These are phyloP conservation scores for Falciphora oryzae DNA, from an alignment of 2,329 filamentous ascomycete species.

Conservation along the genomic window DNA sequence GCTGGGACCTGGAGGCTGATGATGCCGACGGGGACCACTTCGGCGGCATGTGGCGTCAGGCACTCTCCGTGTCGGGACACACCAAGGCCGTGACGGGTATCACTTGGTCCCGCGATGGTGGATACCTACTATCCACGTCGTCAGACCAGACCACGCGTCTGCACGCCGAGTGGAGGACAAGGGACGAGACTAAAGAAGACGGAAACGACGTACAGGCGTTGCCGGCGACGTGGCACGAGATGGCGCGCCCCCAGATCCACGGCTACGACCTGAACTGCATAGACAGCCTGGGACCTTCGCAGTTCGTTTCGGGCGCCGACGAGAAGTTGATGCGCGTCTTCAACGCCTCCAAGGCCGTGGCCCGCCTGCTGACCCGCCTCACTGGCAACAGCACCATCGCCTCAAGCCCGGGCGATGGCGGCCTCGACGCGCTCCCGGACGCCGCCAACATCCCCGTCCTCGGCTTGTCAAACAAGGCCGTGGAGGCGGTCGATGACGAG, in stretches of 20 bases:
- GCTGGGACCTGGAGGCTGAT: conserved; percentile 57
- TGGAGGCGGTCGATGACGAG: conserved; percentile 52
- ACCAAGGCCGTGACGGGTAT: conserved; percentile 75
- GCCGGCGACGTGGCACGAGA: conserved; percentile 78
- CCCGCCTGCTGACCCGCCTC: conserved; percentile 63
- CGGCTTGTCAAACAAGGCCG: conserved; percentile 91
- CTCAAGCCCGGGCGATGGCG: conserved; percentile 22
- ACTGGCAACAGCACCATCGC: conserved; percentile 48
- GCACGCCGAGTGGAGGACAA: conserved; percentile 69
- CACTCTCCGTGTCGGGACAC: conserved; percentile 76
- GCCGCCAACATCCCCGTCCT: conserved; percentile 93
- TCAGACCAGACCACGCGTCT: conserved; percentile 90
- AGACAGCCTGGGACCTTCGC: conserved; percentile 62
- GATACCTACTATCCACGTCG: conserved; percentile 83
- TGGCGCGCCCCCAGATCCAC: conserved; percentile 92
- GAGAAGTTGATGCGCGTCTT: conserved; percentile 98
- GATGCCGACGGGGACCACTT: conserved; percentile 30
- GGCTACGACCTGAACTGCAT: conserved; percentile 98
- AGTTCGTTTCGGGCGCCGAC: conserved; percentile 91
- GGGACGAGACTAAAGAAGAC: not conserved
- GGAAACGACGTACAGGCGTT: not conserved
- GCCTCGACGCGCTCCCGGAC: conserved; percentile 59
- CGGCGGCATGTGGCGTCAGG: conserved; percentile 68
- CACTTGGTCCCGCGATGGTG: conserved; percentile 75
- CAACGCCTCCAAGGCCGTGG: conserved; percentile 78